Conservation (phyloP, 208 protist genomes). For the Leishmania guyanensis region DNA sequence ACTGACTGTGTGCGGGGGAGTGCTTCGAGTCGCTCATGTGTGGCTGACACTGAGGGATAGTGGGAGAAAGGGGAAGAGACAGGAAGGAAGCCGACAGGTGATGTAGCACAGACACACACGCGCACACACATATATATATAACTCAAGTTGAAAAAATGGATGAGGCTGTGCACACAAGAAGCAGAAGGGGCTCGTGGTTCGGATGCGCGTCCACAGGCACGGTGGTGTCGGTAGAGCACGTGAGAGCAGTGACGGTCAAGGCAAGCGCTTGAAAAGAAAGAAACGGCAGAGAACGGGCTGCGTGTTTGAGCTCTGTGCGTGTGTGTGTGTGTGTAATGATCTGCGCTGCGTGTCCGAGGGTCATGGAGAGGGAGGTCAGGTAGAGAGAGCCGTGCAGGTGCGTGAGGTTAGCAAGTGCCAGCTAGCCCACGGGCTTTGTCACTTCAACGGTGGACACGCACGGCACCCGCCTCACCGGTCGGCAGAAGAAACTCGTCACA, state of each 20-base stretch:
- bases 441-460: neutral
- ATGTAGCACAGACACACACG: neutral
- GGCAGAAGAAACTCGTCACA: neutral
- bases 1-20: neutral
- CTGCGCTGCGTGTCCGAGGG: neutral
- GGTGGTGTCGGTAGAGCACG: neutral
- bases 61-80: neutral
- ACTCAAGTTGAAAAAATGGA: neutral
- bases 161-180: neutral
- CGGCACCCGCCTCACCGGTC: neutral
- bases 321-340: neutral
- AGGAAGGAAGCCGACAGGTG: neutral
- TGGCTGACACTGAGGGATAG: neutral
- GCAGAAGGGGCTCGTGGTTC: neutral
- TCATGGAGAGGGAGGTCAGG: neutral
- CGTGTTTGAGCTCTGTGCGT: neutral
- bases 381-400: neutral
- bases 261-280: neutral
- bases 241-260: neutral
- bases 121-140: too few relatives aligned
- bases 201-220: neutral
- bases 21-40: slow-evolving; percentile 9
- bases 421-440: neutral
- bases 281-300: neutral
- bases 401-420: too few relatives aligned